phyloP scores from a whole-genome alignment of 805 yeast species.

The Schwanniomyces polymorphus region DNA sequence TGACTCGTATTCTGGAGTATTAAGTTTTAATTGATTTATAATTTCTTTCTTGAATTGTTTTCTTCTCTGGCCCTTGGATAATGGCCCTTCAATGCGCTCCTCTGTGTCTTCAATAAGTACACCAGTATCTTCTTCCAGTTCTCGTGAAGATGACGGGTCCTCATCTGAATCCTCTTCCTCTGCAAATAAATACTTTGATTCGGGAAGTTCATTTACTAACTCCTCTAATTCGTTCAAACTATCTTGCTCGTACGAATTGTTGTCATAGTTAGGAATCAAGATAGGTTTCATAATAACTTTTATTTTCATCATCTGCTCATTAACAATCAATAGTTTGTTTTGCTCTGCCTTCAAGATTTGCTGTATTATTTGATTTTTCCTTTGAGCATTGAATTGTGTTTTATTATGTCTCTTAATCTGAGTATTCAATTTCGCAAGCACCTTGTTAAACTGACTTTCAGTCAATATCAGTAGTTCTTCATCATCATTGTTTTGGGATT shows the following conservation, averaged over 20 bases:
- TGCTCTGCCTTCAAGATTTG: conserved; percentile 35
- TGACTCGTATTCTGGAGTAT: background rate
- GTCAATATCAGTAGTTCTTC: conserved; percentile 5
- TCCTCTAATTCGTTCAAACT: conserved; percentile 19
- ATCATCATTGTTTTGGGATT: conserved; percentile 5
- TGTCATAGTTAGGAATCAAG: conserved; percentile 21
- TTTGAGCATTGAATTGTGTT: conserved; percentile 25
- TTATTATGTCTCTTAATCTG: conserved; percentile 26
- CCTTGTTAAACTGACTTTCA: conserved; percentile 12
- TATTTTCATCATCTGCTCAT: conserved; percentile 22
- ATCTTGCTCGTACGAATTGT: conserved; percentile 9
- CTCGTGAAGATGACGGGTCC: conserved; percentile 2
- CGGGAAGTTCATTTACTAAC: conserved; percentile 33
- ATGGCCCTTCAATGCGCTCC: conserved; percentile 8
- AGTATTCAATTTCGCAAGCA: conserved; percentile 22
- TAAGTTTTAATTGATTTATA: background rate
- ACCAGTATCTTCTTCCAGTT: conserved; percentile 5
- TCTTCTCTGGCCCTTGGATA: background rate
- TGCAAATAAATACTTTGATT: conserved; percentile 25
- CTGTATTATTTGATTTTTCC: conserved; percentile 35
- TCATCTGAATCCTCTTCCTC: conserved; percentile 7
- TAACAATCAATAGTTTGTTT: conserved; percentile 24
- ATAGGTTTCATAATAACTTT: conserved; percentile 24
- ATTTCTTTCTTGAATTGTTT: background rate
- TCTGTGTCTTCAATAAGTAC: conserved; percentile 19